Evolutionary conservation across 352 stramenopile genomes (phyloP).

Genomic region (Phytopythium montanum): DNA sequence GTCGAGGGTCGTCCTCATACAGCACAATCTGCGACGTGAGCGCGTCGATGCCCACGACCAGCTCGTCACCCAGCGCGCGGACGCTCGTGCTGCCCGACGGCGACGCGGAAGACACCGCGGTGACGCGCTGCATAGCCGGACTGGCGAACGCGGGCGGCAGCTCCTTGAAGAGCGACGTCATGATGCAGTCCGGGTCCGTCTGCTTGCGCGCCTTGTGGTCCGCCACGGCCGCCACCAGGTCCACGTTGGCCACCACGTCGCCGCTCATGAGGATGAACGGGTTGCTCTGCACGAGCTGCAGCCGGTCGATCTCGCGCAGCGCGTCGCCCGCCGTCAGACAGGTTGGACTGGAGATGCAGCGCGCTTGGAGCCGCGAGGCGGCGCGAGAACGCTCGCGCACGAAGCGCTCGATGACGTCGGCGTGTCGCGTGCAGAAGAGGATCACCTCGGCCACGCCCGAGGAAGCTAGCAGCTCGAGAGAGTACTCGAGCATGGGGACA

Average conservation of each 20-base stretch:
- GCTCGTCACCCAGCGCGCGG: constrained; percentile 72
- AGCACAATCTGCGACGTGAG: constrained; percentile 80
- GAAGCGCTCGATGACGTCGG: constrained; percentile 87
- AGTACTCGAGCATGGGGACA: constrained; percentile 96
- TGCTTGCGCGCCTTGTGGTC: constrained; percentile 85
- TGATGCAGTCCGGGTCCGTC: constrained; percentile 91
- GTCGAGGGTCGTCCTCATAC: constrained; percentile 76
- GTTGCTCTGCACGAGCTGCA: constrained; percentile 93
- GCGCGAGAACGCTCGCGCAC: constrained; percentile 58
- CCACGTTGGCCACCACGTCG: constrained; percentile 96
- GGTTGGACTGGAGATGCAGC: constrained; percentile 72
- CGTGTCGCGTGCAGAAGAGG: constrained; percentile 90
- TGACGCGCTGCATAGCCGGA: constrained; percentile 7
- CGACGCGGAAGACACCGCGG: too few species aligned
- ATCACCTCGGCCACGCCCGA: constrained; percentile 95
- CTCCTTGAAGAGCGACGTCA: constrained; percentile 95
- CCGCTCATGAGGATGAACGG: constrained; percentile 97
- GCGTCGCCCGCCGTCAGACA: constrained; percentile 92
- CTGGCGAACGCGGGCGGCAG: constrained; percentile 59
- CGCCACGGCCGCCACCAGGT: constrained; percentile 71
- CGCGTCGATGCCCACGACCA: constrained; percentile 78
- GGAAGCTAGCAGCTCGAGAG: constrained; percentile 94
- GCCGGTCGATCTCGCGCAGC: constrained; percentile 95
- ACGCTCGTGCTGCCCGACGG: constrained; percentile 25
- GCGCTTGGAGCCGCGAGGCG: constrained; percentile 51